Evolutionary conservation across 2,329 filamentous ascomycete species (phyloP), one percentile per base, ranked within the genome.

Genomic region (Fusarium sterilihyphosum): DNA sequence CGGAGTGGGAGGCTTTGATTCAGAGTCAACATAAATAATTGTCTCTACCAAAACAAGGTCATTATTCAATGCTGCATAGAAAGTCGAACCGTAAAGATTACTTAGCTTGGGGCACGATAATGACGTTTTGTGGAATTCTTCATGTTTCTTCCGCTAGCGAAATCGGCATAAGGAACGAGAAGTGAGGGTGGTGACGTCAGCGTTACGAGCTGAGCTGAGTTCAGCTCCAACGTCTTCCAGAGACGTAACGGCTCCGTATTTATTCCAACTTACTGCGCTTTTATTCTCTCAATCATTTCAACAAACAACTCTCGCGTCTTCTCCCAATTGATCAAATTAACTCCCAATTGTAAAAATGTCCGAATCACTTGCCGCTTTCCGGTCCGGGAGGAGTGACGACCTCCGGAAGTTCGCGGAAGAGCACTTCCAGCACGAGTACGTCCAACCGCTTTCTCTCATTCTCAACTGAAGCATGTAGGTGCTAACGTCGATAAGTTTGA

Each of bases 1-100:
- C 65, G 5, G 63, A 68, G 14, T 68, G 65, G 65, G 65, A 68
- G 26, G 29, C 29, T 9, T 24, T 67, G 8, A 46, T 68, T 13
- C 65, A 61, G 20, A 41, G 9, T 2, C 63, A 68, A 16, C 29
- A 67, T 3, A 37, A 37, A 8, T 49, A 20, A 49, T 22, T 14
- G 35, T 37, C 35, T 37, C 35, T 37, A 17, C 16, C 7, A 37
- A 37, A 3, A 8, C 7, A 9, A 17, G 16, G 14, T 17, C 35
- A 37, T 37, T 37, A 17, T 37, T 37, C 35, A 17, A 37, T 37
- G 35, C 8, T 3, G 1, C 16, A 37, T 37, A 0, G 5, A 37
- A 17, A 17, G 35, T 3, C 9, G 46, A 31, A 49, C 16, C 26
- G 14, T 31, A 11, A 31, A 16, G 26, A 49, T 7, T 26, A 26